Percentiles rank a stretch among this genome's conserved stretches.
Conservation (phyloP, 2,329 filamentous ascomycete genomes). For the Cercospora citrullina region DNA sequence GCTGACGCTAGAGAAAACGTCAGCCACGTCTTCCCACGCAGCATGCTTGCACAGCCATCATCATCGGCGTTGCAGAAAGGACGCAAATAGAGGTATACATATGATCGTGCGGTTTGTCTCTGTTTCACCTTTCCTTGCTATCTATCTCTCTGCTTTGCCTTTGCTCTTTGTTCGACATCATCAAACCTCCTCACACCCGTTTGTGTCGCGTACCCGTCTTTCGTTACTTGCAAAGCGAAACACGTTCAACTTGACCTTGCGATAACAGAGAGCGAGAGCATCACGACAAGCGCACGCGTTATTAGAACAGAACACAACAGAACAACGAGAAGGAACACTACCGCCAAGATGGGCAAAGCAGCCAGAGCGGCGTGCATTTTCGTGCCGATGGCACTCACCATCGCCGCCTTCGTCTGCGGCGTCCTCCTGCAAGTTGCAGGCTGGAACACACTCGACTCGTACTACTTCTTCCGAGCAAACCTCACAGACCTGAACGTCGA, state of each 20-base stretch:
- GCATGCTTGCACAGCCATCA: background rate
- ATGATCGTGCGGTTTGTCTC: background rate
- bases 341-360: constrained; percentile 63
- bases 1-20: constrained; percentile 6
- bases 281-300: background rate
- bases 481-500: constrained; percentile 39
- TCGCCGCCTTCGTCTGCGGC: constrained; percentile 72
- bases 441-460: constrained; percentile 52
- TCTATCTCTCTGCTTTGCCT: background rate
- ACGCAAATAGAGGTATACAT: background rate
- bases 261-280: background rate
- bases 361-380: constrained; percentile 85
- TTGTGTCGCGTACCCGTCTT: background rate
- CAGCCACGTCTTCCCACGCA: background rate
- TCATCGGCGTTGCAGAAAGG: background rate
- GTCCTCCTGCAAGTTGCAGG: constrained; percentile 60
- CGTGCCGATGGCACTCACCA: constrained; percentile 78
- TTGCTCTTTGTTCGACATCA: background rate
- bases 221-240: background rate
- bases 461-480: constrained; percentile 56
- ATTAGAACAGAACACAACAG: background rate
- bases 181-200: background rate
- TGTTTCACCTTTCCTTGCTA: background rate
- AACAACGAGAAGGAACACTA: background rate
- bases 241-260: background rate